Evolutionary conservation across 768 basidiomycete species (phyloP).

Genomic region (Wakefieldia striispora): DNA sequence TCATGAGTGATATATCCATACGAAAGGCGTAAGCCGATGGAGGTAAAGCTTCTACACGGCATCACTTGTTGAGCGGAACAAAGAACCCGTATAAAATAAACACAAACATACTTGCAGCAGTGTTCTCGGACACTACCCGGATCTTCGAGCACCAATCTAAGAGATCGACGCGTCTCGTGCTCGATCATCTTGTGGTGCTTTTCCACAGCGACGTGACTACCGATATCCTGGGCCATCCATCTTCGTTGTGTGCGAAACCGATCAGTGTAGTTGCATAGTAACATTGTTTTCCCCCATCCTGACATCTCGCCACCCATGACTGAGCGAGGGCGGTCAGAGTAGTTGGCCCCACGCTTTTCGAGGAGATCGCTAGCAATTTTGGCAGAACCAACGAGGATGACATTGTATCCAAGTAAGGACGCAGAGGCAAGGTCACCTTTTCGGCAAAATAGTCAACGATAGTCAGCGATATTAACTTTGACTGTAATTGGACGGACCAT

Average conservation of each 20-base stretch:
- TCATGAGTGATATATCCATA: too few relatives aligned
- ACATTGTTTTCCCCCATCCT: slow-evolving; percentile 21
- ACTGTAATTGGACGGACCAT: slow-evolving; percentile 4
- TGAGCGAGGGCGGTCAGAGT: slow-evolving; percentile 32
- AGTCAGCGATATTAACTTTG: neutral
- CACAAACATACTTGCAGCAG: too few relatives aligned
- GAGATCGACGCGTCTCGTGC: slow-evolving; percentile 13
- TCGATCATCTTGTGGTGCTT: slow-evolving; percentile 18
- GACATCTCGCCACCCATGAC: slow-evolving; percentile 20
- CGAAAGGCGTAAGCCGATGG: too few relatives aligned
- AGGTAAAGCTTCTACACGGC: neutral
- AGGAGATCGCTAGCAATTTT: slow-evolving; percentile 42
- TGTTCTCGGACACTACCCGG: neutral
- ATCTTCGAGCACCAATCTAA: slow-evolving; percentile 9
- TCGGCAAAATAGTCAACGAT: neutral
- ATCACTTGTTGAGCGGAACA: neutral
- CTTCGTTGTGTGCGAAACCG: slow-evolving; percentile 18
- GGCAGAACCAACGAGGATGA: slow-evolving; percentile 44
- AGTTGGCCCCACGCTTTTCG: slow-evolving; percentile 44
- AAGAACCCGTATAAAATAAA: neutral
- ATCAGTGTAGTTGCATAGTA: slow-evolving; percentile 11
- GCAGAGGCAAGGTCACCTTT: slow-evolving; percentile 17
- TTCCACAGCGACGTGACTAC: slow-evolving; percentile 5
- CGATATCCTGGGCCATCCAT: slow-evolving; percentile 18
- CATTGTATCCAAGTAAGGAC: slow-evolving; percentile 26